Conservation (phyloP, 2,329 filamentous ascomycete genomes). For the Emmonsiellopsis sp. region DNA sequence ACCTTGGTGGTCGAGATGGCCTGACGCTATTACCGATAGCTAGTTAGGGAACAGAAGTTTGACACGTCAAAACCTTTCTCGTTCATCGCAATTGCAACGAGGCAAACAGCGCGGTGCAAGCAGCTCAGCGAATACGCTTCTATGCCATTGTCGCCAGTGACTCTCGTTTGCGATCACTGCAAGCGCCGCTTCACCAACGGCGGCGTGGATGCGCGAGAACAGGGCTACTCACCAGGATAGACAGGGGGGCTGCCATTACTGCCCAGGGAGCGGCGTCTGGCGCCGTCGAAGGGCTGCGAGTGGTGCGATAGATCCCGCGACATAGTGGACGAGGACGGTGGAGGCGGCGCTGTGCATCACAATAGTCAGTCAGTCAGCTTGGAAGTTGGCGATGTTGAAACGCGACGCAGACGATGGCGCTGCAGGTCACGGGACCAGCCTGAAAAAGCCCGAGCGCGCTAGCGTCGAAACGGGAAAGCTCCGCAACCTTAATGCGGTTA, state of each 20-base stretch:
- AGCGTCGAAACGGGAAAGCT: slow-evolving; percentile 18
- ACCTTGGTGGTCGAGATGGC: slow-evolving; percentile 10
- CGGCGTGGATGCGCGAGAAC: background rate
- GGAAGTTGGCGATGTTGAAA: slow-evolving; percentile 9
- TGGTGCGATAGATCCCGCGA: slow-evolving; percentile 29
- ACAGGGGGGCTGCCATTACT: slow-evolving; percentile 28
- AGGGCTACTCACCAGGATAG: slow-evolving; percentile 25
- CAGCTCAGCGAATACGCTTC: background rate
- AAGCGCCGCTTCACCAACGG: background rate
- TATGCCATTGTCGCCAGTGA: background rate
- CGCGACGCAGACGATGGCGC: slow-evolving; percentile 13
- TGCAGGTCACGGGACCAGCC: slow-evolving; percentile 12
- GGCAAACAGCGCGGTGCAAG: background rate
- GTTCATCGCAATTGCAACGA: background rate
- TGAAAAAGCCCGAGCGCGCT: slow-evolving; percentile 14
- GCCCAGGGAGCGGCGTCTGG: slow-evolving; percentile 27
- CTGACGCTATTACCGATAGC: background rate
- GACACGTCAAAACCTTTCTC: background rate
- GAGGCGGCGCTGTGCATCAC: background rate
- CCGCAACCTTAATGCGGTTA: slow-evolving; percentile 21
- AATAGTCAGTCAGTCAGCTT: slow-evolving; percentile 7
- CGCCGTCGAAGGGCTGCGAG: slow-evolving; percentile 24
- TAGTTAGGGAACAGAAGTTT: slow-evolving; percentile 3
- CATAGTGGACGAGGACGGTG: slow-evolving; percentile 5
- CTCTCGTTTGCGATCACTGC: background rate